A percentile compares a stretch with the other conserved stretches of the same genome.
Conservation (phyloP, 345 rosid species). For the Brassica incana region DNA sequence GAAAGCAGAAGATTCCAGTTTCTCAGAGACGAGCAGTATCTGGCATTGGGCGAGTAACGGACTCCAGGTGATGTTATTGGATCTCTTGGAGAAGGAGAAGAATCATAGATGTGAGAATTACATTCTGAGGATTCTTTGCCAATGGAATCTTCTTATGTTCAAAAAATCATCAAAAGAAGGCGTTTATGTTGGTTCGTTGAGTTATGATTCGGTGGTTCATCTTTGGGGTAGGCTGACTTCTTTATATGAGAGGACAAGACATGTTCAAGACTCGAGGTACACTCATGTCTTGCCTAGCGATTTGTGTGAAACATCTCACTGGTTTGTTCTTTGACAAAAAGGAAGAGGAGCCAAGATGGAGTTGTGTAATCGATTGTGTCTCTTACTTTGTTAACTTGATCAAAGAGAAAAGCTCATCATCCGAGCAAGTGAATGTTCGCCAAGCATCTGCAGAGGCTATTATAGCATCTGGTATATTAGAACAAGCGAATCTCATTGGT, state of each 20-base stretch:
- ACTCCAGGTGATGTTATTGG: conserved; percentile 63
- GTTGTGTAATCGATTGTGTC: conserved; percentile 50
- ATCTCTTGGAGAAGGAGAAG: conserved; percentile 60
- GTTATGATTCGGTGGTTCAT: conserved; percentile 50
- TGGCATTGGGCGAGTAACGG: conserved; percentile 61
- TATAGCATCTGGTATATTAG: conserved; percentile 80
- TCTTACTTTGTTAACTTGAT: conserved; percentile 56
- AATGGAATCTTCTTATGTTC: conserved; percentile 77
- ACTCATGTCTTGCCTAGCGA: conserved; percentile 80
- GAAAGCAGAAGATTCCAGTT: conserved; percentile 48
- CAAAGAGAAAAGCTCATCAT: conserved; percentile 66
- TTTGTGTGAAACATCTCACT: conserved; percentile 63
- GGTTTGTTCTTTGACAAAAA: conserved; percentile 42
- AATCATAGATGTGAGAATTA: conserved; percentile 67
- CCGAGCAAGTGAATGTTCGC: conserved; percentile 81
- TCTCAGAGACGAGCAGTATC: conserved; percentile 46
- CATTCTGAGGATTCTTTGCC: conserved; percentile 72
- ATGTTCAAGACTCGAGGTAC: conserved; percentile 61
- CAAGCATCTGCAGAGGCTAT: conserved; percentile 81
- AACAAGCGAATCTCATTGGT: conserved; percentile 70
- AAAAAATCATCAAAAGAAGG: conserved; percentile 40
- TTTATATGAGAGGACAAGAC: conserved; percentile 57
- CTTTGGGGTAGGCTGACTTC: conserved; percentile 68
- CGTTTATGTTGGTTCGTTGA: conserved; percentile 58
- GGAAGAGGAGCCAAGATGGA: conserved; percentile 37